These are phyloP conservation scores for Fraxinus cuspidata DNA, from an alignment of 257 asterid species.

Conservation along the genomic window DNA sequence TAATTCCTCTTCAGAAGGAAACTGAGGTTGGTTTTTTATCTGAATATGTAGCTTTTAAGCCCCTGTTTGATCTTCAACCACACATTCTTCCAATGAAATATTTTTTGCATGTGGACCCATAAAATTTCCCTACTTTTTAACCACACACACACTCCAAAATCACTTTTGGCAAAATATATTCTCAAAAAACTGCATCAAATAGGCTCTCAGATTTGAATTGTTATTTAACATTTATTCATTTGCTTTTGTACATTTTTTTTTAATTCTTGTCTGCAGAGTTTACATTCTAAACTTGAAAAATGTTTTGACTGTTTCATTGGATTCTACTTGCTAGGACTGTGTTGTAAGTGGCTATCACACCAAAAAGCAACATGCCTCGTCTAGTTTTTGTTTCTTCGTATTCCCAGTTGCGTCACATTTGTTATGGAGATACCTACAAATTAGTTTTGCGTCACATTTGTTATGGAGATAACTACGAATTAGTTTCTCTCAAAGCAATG, in stretches of 20 bases:
- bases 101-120: no score
- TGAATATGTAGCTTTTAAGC: background rate
- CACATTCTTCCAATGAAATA: no score
- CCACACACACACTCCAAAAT: no score
- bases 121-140: no score
- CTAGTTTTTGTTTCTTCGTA: no score
- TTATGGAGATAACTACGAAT: background rate
- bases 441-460: background rate
- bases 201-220: background rate
- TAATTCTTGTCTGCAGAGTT: background rate
- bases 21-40: constrained; percentile 51
- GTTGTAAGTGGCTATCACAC: background rate
- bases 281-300: background rate
- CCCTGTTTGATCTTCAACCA: no score
- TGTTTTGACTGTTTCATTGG: background rate
- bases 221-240: background rate
- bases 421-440: background rate
- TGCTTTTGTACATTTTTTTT: background rate
- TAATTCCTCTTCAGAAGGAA: constrained; percentile 78
- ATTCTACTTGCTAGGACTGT: background rate
- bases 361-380: background rate
- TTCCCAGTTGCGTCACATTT: background rate
- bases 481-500: background rate
- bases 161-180: no score
- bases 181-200: no score